These are phyloP conservation scores for Quambalaria eucalypti DNA, from an alignment of 1,284 basidiomycete species.

Conservation along the genomic window DNA sequence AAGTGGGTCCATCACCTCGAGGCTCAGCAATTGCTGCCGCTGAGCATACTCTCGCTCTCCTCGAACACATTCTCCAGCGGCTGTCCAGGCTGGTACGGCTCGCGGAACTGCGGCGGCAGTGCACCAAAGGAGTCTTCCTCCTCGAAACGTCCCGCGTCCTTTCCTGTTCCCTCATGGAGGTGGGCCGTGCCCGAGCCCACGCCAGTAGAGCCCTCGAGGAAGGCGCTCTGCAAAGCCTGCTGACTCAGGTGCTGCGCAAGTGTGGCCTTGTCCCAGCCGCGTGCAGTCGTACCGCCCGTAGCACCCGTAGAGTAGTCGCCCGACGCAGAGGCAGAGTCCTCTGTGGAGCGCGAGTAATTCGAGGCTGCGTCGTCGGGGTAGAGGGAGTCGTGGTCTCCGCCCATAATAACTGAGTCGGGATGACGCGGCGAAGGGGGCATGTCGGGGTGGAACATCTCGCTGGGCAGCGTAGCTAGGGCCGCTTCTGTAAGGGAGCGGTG, in stretches of 20 bases:
- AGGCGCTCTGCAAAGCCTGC: background rate
- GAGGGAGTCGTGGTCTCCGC: constrained; percentile 21
- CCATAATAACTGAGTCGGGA: background rate
- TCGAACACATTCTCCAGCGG: constrained; percentile 35
- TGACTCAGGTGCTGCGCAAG: background rate
- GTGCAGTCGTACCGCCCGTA: background rate
- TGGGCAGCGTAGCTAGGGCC: background rate
- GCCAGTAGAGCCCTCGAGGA: too few species aligned
- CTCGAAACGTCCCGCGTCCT: background rate
- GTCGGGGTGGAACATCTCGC: background rate
- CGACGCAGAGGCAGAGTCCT: background rate
- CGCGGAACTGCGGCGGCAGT: background rate
- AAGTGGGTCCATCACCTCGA: too few species aligned
- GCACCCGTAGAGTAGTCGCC: background rate
- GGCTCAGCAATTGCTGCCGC: constrained; percentile 14
- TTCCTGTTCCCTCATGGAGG: background rate
- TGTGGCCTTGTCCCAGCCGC: too few species aligned
- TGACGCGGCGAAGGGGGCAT: constrained; percentile 1
- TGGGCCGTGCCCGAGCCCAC: background rate
- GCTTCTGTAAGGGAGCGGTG: background rate
- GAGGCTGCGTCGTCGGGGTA: constrained; percentile 35
- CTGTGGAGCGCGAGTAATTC: constrained; percentile 16
- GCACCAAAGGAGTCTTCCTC: constrained; percentile 5
- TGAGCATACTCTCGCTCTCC: constrained; percentile 30
- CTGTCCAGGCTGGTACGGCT: constrained; percentile 37